Evolutionary conservation across 148 eudicot genomes (phyloP).

Genomic region (Rhododendron williamsianum): DNA sequence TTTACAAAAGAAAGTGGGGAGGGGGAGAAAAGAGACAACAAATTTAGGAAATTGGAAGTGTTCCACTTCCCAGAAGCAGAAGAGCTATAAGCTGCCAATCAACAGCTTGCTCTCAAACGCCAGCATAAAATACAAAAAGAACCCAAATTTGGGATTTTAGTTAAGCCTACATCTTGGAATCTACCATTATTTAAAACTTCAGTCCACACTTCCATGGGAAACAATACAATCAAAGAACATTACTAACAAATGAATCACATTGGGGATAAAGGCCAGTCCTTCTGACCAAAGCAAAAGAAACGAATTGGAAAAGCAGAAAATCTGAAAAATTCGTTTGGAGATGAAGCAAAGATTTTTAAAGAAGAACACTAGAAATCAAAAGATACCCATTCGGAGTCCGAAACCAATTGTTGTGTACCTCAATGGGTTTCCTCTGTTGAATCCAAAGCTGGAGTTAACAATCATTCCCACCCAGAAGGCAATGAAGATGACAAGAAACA

Average conservation of each 20-base stretch:
- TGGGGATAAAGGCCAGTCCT: not conserved
- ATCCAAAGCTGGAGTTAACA: conserved; percentile 95
- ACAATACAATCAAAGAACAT: not conserved
- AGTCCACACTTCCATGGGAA: not conserved
- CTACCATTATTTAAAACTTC: not conserved
- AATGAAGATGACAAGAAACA: conserved; percentile 76
- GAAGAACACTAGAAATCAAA: not conserved
- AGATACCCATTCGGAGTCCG: not conserved
- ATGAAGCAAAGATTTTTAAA: not conserved
- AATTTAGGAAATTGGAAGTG: not conserved
- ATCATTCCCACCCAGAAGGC: conserved; percentile 95
- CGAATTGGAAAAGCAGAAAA: no score
- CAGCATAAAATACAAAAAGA: not conserved
- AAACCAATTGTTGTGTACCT: conserved; percentile 37
- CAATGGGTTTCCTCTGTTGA: conserved; percentile 84
- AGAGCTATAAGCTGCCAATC: not conserved
- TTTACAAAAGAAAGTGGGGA: not conserved
- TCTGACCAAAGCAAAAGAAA: not conserved
- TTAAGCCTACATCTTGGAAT: not conserved
- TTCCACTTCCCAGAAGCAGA: not conserved
- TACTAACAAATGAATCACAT: not conserved
- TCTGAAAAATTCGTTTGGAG: not conserved
- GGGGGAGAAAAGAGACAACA: not conserved
- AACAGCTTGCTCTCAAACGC: not conserved
- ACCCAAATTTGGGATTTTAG: not conserved